Percentiles rank a stretch among this genome's conserved stretches.
Conservation (phyloP, 1,284 basidiomycete species). For the Veloboletus limbatus region DNA sequence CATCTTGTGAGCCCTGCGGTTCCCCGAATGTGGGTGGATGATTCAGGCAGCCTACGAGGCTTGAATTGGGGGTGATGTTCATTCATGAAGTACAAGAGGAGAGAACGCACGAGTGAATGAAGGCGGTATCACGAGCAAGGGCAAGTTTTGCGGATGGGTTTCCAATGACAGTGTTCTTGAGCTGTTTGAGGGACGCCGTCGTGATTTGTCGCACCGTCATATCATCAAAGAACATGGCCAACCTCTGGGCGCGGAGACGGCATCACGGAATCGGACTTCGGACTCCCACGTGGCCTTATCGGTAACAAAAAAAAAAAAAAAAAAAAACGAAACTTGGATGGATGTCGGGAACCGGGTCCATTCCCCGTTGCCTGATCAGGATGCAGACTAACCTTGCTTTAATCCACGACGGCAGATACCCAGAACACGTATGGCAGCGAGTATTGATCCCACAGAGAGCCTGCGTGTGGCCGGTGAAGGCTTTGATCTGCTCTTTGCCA, state of each 20-base stretch:
- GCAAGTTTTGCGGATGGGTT: slow-evolving; percentile 66
- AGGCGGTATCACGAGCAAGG: slow-evolving; percentile 50
- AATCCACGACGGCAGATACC: neutral
- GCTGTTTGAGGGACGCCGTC: slow-evolving; percentile 49
- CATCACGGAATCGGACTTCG: neutral
- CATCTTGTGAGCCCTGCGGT: slow-evolving; percentile 40
- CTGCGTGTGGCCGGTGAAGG: slow-evolving; percentile 54
- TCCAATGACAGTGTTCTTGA: slow-evolving; percentile 73
- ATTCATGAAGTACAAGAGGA: neutral
- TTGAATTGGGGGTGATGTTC: slow-evolving; percentile 24
- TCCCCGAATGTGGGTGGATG: slow-evolving; percentile 37
- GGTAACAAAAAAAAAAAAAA: no score
- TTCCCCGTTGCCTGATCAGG: neutral
- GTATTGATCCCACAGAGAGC: slow-evolving; percentile 34
- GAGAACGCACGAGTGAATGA: slow-evolving; percentile 50
- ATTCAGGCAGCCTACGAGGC: slow-evolving; percentile 57
- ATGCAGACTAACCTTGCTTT: neutral
- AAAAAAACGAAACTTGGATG: no score
- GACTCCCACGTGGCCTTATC: no score
- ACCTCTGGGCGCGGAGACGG: no score
- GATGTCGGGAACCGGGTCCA: slow-evolving; percentile 18
- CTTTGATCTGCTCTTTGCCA: slow-evolving; percentile 67
- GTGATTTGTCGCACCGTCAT: slow-evolving; percentile 43
- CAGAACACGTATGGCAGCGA: neutral
- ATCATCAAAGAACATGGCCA: no score